phyloP scores from a whole-genome alignment of 768 basidiomycete species.

The Collybiopsis luxurians region DNA sequence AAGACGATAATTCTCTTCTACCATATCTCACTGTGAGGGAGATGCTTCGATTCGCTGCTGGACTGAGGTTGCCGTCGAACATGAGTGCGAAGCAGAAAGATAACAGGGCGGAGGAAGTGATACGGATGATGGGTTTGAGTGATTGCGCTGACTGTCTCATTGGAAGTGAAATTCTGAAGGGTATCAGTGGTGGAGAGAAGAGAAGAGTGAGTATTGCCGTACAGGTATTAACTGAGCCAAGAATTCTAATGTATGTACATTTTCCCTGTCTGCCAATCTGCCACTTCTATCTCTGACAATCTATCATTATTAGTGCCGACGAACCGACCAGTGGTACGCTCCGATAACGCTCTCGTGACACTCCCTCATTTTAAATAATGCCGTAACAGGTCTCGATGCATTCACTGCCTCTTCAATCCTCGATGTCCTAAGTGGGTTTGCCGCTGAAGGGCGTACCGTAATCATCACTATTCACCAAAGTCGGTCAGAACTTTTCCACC shows the following conservation, averaged over 20 bases:
- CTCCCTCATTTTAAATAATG: background rate
- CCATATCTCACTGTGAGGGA: conserved; percentile 39
- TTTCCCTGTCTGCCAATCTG: background rate
- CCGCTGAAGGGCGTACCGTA: conserved; percentile 37
- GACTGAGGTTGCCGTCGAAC: conserved; percentile 30
- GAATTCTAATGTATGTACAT: conserved; percentile 35
- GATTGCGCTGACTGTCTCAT: conserved; percentile 44
- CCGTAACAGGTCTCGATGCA: conserved; percentile 34
- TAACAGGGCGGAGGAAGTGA: conserved; percentile 40
- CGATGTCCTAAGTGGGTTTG: conserved; percentile 34
- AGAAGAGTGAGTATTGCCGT: conserved; percentile 44
- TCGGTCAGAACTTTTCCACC: conserved; percentile 40
- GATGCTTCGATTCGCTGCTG: conserved; percentile 43
- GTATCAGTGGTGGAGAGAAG: conserved; percentile 38
- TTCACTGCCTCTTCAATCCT: conserved; percentile 42
- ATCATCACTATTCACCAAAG: conserved; percentile 23
- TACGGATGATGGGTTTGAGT: conserved; percentile 39
- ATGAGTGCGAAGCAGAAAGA: conserved; percentile 28
- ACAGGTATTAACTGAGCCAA: conserved; percentile 35
- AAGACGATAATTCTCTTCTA: conserved; percentile 32
- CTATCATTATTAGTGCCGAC: conserved; percentile 1
- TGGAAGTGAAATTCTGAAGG: conserved; percentile 34
- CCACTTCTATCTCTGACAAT: background rate
- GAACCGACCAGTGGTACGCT: conserved; percentile 7
- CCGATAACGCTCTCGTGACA: background rate